These are phyloP conservation scores for Punica granatum DNA, from an alignment of 345 rosid genomes.

Conservation along the genomic window DNA sequence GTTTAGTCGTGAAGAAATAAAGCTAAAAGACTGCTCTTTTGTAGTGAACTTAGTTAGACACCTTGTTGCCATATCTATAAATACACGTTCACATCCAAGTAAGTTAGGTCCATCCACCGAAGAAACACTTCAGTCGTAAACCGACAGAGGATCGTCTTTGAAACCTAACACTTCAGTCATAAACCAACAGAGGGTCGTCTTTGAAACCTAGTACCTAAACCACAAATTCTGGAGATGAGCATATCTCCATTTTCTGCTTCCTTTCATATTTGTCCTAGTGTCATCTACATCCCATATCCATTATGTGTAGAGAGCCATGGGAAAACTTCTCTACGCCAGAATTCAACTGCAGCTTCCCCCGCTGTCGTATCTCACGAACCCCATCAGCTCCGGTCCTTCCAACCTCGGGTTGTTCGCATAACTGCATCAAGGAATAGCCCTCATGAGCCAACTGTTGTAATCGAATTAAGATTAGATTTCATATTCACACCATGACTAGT, in stretches of 20 bases:
- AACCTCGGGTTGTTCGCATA: slow-evolving; percentile 48
- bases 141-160: too few species aligned
- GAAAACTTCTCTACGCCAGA: too few species aligned
- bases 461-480: background rate
- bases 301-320: too few species aligned
- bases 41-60: too few species aligned
- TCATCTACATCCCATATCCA: background rate
- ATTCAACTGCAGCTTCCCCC: slow-evolving; percentile 43
- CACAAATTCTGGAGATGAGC: background rate
- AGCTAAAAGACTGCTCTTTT: too few species aligned
- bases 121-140: too few species aligned
- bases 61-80: too few species aligned
- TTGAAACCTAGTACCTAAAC: background rate
- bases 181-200: background rate
- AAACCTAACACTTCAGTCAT: background rate
- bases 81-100: too few species aligned
- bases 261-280: background rate
- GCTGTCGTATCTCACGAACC: slow-evolving; percentile 56
- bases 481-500: too few species aligned
- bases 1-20: too few species aligned
- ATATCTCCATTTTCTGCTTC: background rate
- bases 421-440: slow-evolving; percentile 22
- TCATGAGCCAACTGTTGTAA: background rate
- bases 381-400: slow-evolving; percentile 75
- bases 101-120: too few species aligned